These are phyloP conservation scores for Eucalyptus albens DNA, from an alignment of 345 rosid species.

Conservation along the genomic window DNA sequence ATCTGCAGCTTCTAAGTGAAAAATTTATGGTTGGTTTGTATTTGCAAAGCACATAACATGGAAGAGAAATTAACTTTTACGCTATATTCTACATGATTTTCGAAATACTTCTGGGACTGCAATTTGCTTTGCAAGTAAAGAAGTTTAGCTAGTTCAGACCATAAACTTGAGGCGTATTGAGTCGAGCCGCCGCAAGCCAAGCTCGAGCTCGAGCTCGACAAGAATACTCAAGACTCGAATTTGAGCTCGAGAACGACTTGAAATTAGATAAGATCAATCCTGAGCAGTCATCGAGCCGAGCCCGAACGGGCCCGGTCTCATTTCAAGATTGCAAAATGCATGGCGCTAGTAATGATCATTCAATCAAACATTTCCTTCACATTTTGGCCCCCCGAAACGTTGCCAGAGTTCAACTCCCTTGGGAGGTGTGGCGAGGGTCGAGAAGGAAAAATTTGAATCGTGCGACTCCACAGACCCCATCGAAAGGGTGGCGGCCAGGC, in stretches of 20 bases:
- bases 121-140: no score
- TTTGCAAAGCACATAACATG: background rate
- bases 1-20: background rate
- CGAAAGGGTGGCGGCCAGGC: background rate
- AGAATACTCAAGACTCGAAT: background rate
- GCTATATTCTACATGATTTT: no score
- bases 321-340: background rate
- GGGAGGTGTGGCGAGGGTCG: conserved; percentile 30
- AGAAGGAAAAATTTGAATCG: background rate
- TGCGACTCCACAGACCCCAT: conserved; percentile 16
- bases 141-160: background rate
- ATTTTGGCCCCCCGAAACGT: no score
- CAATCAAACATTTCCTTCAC: no score
- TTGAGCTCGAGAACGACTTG: background rate
- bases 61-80: no score
- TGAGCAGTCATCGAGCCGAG: background rate
- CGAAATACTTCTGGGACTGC: no score
- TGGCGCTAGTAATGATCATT: background rate
- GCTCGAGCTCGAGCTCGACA: background rate
- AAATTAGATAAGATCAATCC: background rate
- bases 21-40: background rate
- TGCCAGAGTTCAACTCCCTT: no score
- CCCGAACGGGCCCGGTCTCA: background rate
- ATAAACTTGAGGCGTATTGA: background rate
- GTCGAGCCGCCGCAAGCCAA: background rate